Percentiles rank a stretch among this genome's conserved stretches.
These are phyloP conservation scores for Phytophthora melonis DNA, from an alignment of 352 stramenopile genomes.

Conservation along the genomic window DNA sequence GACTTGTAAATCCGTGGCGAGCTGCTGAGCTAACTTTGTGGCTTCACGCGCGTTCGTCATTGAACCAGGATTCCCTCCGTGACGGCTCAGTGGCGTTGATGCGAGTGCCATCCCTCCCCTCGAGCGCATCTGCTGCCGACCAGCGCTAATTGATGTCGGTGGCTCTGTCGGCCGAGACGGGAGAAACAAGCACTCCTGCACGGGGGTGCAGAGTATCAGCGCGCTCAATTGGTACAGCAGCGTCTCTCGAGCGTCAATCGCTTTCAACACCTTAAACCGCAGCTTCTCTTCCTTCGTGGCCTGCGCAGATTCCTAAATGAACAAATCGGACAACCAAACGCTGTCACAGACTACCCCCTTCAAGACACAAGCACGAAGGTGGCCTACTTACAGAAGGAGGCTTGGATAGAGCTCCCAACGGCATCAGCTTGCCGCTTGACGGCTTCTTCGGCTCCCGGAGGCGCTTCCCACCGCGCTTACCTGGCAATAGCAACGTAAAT, in stretches of 20 bases:
- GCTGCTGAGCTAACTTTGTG: constrained; percentile 74
- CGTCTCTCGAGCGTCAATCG: constrained; percentile 72
- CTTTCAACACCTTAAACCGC: constrained; percentile 73
- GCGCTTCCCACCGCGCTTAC: constrained; percentile 38
- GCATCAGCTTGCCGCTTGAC: constrained; percentile 44
- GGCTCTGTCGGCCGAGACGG: constrained; percentile 52
- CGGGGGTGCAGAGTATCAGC: constrained; percentile 73
- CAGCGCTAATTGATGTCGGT: constrained; percentile 23
- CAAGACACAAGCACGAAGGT: background rate
- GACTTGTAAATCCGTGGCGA: constrained; percentile 70
- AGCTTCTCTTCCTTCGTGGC: constrained; percentile 74
- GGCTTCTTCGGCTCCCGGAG: constrained; percentile 34
- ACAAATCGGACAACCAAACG: background rate
- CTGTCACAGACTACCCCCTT: background rate
- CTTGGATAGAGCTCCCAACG: constrained; percentile 43
- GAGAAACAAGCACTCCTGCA: constrained; percentile 64
- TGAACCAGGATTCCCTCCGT: constrained; percentile 26
- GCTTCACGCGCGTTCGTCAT: constrained; percentile 80
- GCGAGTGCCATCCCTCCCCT: constrained; percentile 56
- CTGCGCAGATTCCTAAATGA: constrained; percentile 35
- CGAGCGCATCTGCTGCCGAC: constrained; percentile 50
- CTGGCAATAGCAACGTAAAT: constrained; percentile 12
- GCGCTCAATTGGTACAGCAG: constrained; percentile 78
- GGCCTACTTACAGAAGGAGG: constrained; percentile 38
- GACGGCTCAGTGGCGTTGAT: constrained; percentile 29